phyloP scores from a whole-genome alignment of 495 filamentous ascomycete species.

The Xylaria scruposa region DNA sequence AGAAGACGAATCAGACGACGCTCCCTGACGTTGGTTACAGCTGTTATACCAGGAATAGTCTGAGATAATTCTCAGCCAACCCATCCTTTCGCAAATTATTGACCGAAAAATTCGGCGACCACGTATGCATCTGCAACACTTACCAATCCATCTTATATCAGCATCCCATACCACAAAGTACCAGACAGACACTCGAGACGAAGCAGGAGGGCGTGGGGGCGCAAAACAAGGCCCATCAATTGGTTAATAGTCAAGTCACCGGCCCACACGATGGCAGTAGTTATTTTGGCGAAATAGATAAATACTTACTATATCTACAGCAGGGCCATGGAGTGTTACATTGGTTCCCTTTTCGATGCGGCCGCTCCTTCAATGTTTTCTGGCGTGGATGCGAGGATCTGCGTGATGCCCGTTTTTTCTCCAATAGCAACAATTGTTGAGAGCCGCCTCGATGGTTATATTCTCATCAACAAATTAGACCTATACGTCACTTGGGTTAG shows the following conservation, averaged over 20 bases:
- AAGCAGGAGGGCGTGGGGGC: slow-evolving; percentile 8
- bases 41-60: slow-evolving; percentile 6
- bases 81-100: slow-evolving; percentile 18
- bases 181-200: slow-evolving; percentile 18
- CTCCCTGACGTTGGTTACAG: background rate
- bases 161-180: slow-evolving; percentile 17
- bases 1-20: slow-evolving; percentile 19
- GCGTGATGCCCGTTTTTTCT: background rate
- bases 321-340: background rate
- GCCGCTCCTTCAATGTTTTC: background rate
- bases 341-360: background rate
- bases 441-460: background rate
- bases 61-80: slow-evolving; percentile 19
- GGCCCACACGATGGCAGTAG: background rate
- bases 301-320: background rate
- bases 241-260: background rate
- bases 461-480: background rate
- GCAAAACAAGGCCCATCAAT: background rate
- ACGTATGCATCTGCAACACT: slow-evolving; percentile 20
- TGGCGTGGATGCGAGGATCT: background rate
- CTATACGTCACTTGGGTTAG: background rate
- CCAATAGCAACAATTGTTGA: background rate
- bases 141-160: slow-evolving; percentile 17
- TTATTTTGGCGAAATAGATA: slow-evolving; percentile 1
- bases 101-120: slow-evolving; percentile 28